Base-by-base conservation (phyloP, 352 stramenopile species). In the Phytopythium aichiense region DNA sequence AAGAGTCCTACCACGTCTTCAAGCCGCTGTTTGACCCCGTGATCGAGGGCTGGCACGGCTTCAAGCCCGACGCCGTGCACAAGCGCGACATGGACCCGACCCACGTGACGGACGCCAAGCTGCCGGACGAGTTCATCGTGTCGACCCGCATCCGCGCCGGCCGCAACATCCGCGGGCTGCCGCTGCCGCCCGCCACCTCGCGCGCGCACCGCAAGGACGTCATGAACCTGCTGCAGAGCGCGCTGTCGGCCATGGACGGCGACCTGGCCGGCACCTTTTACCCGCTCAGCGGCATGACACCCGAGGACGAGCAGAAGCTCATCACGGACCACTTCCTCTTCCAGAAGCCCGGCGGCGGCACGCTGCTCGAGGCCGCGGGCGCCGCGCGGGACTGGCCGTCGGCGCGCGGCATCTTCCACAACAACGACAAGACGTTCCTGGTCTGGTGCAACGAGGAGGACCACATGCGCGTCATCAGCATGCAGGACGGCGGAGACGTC, bases 401-500 rank as follows among this genome's bases (percentile, higher is more conserved):
- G n/a, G 79, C 76, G 13, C 74, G 84, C 42, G 84, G 84, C 18
- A 92, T 88, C 79, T 93, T 91, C 72, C 74, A 88, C 58, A 88
- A 85, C 63, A 82, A 87, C 31, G 80, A 91, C 60, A 87, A 87
- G 66, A 74, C 78, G 42, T 93, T 89, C 70, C 69, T 93, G 30
- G 81, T 96, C 61, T 96, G 88, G 88, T 87, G 92, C 65, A 87
- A 87, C 50, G 84, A 93, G 54, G 84, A 93, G 61, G 84, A 93
- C 69, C 84, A 93, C 67, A 85, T 93, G 67, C 74, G 84, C 45
- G 85, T 93, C 58, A 93, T 93, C 71, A 90, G 73, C 58, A 93
- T 93, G 84, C 79, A 93, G 67, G 76, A 88, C 55, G 84, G 80
- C 40, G 87, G 82, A 23, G 76, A 89, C 23, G 68, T 93, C 35